phyloP scores from a whole-genome alignment of 2,329 filamentous ascomycete genomes.

The Rutstroemia sp. region DNA sequence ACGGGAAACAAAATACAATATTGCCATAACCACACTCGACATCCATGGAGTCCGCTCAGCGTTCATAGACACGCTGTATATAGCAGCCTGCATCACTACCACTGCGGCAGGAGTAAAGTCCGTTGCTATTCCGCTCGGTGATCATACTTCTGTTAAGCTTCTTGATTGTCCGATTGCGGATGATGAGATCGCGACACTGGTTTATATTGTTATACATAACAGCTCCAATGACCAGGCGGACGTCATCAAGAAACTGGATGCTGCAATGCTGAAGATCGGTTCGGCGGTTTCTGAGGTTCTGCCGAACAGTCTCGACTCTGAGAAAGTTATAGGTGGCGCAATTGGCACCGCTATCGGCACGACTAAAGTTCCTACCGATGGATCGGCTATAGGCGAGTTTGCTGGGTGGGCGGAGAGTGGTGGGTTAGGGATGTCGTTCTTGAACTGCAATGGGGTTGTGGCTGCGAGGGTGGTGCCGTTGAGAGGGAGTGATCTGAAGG shows the following conservation, averaged over 20 bases:
- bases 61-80: neutral
- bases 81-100: neutral
- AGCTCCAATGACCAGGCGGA: neutral
- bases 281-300: neutral
- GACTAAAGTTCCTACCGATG: neutral
- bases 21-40: neutral
- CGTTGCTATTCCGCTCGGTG: neutral
- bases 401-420: neutral
- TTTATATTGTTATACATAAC: neutral
- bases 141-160: neutral
- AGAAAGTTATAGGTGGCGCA: neutral
- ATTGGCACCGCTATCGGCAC: neutral
- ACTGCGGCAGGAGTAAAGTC: neutral
- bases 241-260: neutral
- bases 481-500: neutral
- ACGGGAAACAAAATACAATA: neutral
- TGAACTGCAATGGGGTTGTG: constrained; percentile 2
- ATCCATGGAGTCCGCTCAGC: neutral
- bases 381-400: neutral
- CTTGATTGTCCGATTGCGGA: neutral
- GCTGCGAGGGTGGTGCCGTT: neutral
- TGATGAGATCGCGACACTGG: neutral
- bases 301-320: neutral
- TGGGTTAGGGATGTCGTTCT: neutral
- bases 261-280: neutral